Evolutionary conservation across 2,329 filamentous ascomycete species (phyloP).

Genomic region (Metarhizium album): DNA sequence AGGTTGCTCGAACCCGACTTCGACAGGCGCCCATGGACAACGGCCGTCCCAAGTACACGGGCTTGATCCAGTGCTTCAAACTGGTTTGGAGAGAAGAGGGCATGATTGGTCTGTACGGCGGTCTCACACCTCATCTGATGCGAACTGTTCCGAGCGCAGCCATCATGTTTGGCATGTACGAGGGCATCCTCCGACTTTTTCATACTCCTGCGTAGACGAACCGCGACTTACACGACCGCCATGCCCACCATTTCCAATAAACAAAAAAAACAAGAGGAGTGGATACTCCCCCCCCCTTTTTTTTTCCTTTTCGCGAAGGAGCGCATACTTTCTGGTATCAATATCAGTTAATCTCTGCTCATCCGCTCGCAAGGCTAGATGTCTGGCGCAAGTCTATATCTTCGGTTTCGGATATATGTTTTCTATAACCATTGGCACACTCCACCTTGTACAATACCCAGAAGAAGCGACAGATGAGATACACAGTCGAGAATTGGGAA

Average conservation of each 20-base stretch:
- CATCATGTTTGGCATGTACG: slow-evolving; percentile 92
- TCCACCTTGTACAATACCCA: not conserved
- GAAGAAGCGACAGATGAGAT: not conserved
- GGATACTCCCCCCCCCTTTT: not conserved
- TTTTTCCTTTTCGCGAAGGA: not conserved
- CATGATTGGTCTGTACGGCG: slow-evolving; percentile 75
- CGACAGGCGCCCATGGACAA: slow-evolving; percentile 69
- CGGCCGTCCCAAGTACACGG: slow-evolving; percentile 74
- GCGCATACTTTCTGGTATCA: not conserved
- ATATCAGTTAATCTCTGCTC: not conserved
- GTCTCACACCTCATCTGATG: slow-evolving; percentile 82
- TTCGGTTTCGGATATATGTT: not conserved
- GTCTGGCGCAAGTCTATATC: not conserved
- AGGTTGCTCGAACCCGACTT: slow-evolving; percentile 74
- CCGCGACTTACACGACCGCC: not conserved
- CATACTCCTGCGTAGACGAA: slow-evolving; percentile 23
- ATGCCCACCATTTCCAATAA: not conserved
- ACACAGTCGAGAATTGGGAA: not conserved
- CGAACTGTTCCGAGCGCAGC: slow-evolving; percentile 84
- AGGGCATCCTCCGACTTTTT: slow-evolving; percentile 42
- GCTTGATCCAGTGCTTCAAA: slow-evolving; percentile 78
- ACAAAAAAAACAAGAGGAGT: not conserved
- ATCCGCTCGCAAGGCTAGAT: not conserved
- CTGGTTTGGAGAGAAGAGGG: slow-evolving; percentile 84
- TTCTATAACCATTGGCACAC: not conserved